Conservation (phyloP, 345 rosid species). For the Ailanthus altissimus region DNA sequence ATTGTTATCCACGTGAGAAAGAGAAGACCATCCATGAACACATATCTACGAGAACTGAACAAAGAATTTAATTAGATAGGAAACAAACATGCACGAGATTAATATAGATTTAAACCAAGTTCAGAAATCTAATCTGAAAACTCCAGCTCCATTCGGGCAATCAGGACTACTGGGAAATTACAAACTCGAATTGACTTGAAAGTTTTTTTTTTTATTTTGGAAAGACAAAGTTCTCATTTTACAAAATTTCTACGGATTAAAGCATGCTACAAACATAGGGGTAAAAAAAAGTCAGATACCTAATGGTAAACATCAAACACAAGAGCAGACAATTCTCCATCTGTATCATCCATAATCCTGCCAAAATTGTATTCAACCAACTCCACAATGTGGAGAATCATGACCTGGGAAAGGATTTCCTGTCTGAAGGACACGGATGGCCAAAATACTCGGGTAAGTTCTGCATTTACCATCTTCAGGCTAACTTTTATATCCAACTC, state of each 20-base stretch:
- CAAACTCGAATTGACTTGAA: not conserved
- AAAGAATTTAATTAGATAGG: too few species aligned
- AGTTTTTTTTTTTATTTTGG: not conserved
- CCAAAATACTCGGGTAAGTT: not conserved
- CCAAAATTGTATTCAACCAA: not conserved
- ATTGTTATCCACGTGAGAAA: too few species aligned
- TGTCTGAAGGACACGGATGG: not conserved
- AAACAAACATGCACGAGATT: too few species aligned
- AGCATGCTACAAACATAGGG: too few species aligned
- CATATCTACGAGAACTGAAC: too few species aligned
- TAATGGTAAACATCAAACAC: not conserved
- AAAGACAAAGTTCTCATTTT: not conserved
- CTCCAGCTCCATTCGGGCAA: not conserved
- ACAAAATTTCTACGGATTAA: not conserved
- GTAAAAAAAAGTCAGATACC: not conserved
- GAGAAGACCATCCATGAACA: too few species aligned
- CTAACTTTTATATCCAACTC: slow-evolving; percentile 26
- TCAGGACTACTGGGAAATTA: not conserved
- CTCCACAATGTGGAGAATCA: not conserved
- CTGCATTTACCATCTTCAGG: slow-evolving; percentile 6
- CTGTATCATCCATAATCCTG: not conserved
- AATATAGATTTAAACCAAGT: not conserved
- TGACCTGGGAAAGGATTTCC: not conserved
- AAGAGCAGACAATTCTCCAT: not conserved
- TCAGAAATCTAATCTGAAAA: not conserved